Evolutionary conservation across 345 rosid species (phyloP).

Genomic region (Gossypium turneri): DNA sequence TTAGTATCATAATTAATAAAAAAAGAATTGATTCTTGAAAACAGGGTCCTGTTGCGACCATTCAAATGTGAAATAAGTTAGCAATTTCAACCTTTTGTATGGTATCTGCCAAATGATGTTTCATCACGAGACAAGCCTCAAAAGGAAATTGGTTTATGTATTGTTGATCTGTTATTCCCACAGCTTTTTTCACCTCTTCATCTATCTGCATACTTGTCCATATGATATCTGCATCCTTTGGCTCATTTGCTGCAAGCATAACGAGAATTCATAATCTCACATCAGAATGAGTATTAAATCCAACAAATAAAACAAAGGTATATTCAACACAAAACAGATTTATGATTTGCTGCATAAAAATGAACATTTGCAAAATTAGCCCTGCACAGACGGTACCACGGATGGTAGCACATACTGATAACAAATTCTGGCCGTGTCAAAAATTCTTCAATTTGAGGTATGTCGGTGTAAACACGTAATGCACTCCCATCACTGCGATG

Average conservation of each 20-base stretch:
- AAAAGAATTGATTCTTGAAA: not conserved
- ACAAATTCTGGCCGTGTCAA: constrained; percentile 78
- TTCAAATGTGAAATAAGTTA: not conserved
- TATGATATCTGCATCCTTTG: constrained; percentile 80
- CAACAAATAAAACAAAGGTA: constrained; percentile 3
- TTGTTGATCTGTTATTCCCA: constrained; percentile 74
- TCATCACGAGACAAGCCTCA: constrained; percentile 96
- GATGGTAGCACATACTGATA: constrained; percentile 52
- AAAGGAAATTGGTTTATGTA: constrained; percentile 84
- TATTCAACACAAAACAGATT: not conserved
- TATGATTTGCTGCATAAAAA: not conserved
- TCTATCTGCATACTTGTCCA: constrained; percentile 92
- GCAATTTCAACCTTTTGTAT: constrained; percentile 55
- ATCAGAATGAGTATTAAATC: not conserved
- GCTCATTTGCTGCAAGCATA: constrained; percentile 56
- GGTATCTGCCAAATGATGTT: constrained; percentile 96
- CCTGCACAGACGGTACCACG: constrained; percentile 10
- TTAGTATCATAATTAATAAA: not conserved
- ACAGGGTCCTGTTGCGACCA: constrained; percentile 3
- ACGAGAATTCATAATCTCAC: not conserved
- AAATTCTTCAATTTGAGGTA: constrained; percentile 83
- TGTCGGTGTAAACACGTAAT: constrained; percentile 72
- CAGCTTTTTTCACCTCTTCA: constrained; percentile 63
- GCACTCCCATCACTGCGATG: constrained; percentile 40
- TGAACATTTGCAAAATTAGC: not conserved